Conservation (phyloP, 108 stramenopile genomes). For the Fistulifera solaris region DNA sequence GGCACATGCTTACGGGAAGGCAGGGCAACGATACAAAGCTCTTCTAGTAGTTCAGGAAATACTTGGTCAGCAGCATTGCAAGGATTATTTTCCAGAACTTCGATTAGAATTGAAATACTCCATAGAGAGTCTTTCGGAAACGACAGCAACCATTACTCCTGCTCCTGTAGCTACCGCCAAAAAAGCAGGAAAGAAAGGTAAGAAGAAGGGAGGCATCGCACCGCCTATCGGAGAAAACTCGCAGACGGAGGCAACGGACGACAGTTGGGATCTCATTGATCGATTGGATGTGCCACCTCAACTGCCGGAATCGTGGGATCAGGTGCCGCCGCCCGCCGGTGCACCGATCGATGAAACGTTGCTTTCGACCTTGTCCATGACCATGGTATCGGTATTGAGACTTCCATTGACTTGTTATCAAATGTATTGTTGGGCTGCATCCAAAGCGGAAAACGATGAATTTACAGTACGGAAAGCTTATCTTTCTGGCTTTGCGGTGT, state of each 20-base stretch:
- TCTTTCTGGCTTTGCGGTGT: constrained; percentile 17
- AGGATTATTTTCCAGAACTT: constrained; percentile 25
- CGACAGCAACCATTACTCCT: constrained; percentile 2
- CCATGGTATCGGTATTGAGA: constrained; percentile 19
- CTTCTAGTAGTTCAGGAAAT: constrained; percentile 30
- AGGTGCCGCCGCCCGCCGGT: constrained; percentile 7
- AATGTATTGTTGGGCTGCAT: constrained; percentile 31
- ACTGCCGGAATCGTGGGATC: constrained; percentile 19
- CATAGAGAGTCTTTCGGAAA: background rate
- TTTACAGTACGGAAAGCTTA: constrained; percentile 24
- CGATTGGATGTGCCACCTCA: constrained; percentile 16
- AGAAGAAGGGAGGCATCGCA: constrained; percentile 21
- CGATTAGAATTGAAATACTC: constrained; percentile 20
- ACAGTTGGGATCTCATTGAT: constrained; percentile 22
- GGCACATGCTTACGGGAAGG: constrained; percentile 47
- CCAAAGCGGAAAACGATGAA: constrained; percentile 2
- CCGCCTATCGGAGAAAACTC: background rate
- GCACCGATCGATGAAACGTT: constrained; percentile 23
- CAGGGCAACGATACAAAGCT: constrained; percentile 43
- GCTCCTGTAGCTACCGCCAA: constrained; percentile 6
- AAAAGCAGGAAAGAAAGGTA: constrained; percentile 30
- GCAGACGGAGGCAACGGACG: constrained; percentile 3
- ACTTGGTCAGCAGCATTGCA: constrained; percentile 13
- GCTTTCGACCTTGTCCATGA: constrained; percentile 33
- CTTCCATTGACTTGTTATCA: constrained; percentile 31